These are phyloP conservation scores for Lophiotrema nucula DNA, from an alignment of 495 filamentous ascomycete genomes.

Conservation along the genomic window DNA sequence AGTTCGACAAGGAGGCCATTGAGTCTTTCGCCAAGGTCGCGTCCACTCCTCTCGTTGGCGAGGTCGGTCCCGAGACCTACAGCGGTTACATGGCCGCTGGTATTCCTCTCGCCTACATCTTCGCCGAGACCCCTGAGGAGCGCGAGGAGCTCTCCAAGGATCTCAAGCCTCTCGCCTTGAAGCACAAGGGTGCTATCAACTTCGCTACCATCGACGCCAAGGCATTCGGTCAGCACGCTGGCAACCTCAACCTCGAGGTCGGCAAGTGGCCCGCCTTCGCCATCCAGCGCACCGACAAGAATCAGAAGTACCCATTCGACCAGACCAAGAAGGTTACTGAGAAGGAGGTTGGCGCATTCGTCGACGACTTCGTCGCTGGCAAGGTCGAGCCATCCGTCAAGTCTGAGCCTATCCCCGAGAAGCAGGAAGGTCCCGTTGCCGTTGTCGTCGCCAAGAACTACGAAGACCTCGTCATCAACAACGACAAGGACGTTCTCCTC, in stretches of 20 bases:
- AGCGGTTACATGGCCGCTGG: constrained; percentile 92
- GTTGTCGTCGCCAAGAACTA: constrained; percentile 94
- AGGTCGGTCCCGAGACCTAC: constrained; percentile 98
- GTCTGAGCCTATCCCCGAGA: constrained; percentile 95
- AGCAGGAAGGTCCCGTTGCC: constrained; percentile 83
- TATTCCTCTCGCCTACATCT: constrained; percentile 95
- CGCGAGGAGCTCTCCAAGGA: constrained; percentile 70
- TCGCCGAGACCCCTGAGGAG: constrained; percentile 89
- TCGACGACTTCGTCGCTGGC: constrained; percentile 81
- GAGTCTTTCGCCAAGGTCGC: constrained; percentile 78
- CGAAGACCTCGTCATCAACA: constrained; percentile 86
- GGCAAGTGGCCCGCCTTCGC: constrained; percentile 96
- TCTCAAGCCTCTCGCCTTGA: constrained; percentile 63
- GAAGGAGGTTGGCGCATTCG: constrained; percentile 76
- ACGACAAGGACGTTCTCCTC: constrained; percentile 93
- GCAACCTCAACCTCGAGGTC: constrained; percentile 94
- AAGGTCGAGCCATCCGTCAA: constrained; percentile 95
- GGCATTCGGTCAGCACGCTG: constrained; percentile 89
- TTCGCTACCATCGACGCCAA: constrained; percentile 97
- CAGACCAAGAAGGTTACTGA: constrained; percentile 76
- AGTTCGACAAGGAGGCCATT: constrained; percentile 74
- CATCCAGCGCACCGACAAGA: constrained; percentile 94
- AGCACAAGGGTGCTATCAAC: constrained; percentile 83
- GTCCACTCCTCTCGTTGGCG: constrained; percentile 88
- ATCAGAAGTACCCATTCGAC: constrained; percentile 94